Base-by-base conservation (phyloP, 2,329 filamentous ascomycete species). In the Paraphoma chrysanthemicola region DNA sequence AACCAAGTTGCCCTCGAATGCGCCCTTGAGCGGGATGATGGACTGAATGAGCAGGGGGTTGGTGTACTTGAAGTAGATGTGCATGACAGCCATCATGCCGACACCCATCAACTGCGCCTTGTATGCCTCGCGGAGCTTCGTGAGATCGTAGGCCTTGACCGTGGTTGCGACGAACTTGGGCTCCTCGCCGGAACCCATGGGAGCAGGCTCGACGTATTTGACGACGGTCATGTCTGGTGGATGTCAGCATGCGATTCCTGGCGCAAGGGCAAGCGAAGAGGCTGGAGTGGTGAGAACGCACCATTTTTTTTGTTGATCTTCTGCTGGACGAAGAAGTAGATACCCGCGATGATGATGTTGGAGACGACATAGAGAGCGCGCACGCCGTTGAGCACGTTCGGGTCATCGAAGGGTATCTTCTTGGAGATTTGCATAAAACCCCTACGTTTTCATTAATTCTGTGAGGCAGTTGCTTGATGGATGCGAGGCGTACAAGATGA, bases 31-130 rank as follows among this genome's bases (percentile, higher is more conserved):
- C 33, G 95, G 95, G 76, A 99, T 95, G 82, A 99, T 97, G 78
- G 91, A 96, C 87, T 99, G 95, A 83, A 99, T 97, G 73, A 97
- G 84, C 49, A 99, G 91, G 42, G 95, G 95, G 88, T 98, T 99
- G 83, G 93, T 98, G 89, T 98, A 99, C 80, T 97, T 93, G 86
- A 99, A 91, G 88, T 98, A 99, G 60, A 99, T 67, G 83, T 99
- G 95, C 94, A 99, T 98, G 75, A 97, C 91, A 60, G 81, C 88
- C 94, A 99, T 98, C 93, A 99, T 99, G 78, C 86, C 93, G 56
- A 99, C 85, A 58, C 95, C 95, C 91, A 97, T 98, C 72, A 96
- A 82, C 83, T 98, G 94, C 64, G 89, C 86, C 80, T 95, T 95
- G 86, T 94, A 92, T 66, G 92, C 85, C 64, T 86, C 83, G 81